These are phyloP conservation scores for Scopulariopsis brevicaulis DNA, from an alignment of 2,329 filamentous ascomycete genomes.

Conservation along the genomic window DNA sequence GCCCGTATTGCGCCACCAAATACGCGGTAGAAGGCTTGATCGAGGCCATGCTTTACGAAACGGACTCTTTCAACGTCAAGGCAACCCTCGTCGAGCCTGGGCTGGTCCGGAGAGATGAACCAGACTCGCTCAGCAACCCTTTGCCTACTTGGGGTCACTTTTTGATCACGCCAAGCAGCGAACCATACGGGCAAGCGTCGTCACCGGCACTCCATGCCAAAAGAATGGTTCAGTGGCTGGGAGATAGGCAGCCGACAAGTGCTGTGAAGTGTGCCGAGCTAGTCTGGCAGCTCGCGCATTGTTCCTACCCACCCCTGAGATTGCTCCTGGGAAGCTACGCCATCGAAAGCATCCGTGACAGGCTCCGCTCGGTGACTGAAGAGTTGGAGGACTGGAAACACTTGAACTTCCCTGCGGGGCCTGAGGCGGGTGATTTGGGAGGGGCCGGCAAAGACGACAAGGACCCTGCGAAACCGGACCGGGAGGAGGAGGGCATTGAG, in stretches of 20 bases:
- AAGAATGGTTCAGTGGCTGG: conserved; percentile 88
- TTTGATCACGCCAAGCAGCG: conserved; percentile 73
- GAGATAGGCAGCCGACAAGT: conserved; percentile 83
- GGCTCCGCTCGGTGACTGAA: conserved; percentile 81
- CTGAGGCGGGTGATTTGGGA: conserved; percentile 6
- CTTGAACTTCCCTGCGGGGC: conserved; percentile 43
- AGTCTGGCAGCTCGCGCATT: conserved; percentile 91
- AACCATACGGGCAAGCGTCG: conserved; percentile 66
- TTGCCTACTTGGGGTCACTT: conserved; percentile 87
- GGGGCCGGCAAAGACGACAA: conserved; percentile 4
- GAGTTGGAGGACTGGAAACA: conserved; percentile 93
- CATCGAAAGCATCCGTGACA: conserved; percentile 88
- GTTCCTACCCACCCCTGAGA: conserved; percentile 80
- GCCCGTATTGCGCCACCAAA: conserved; percentile 93
- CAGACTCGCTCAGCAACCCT: conserved; percentile 39
- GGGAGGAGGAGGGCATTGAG: not conserved
- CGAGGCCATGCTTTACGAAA: conserved; percentile 93
- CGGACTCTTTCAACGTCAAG: conserved; percentile 84
- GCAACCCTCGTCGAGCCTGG: conserved; percentile 88
- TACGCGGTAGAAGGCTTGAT: conserved; percentile 94
- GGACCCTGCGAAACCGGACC: conserved; percentile 6
- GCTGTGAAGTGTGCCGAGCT: conserved; percentile 88
- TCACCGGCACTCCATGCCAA: conserved; percentile 81
- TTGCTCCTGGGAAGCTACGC: conserved; percentile 87
- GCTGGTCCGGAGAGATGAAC: conserved; percentile 77